Evolutionary conservation across 495 filamentous ascomycete species (phyloP), one percentile per base, ranked within the genome.

Genomic region (Penicillium bovifimosum): DNA sequence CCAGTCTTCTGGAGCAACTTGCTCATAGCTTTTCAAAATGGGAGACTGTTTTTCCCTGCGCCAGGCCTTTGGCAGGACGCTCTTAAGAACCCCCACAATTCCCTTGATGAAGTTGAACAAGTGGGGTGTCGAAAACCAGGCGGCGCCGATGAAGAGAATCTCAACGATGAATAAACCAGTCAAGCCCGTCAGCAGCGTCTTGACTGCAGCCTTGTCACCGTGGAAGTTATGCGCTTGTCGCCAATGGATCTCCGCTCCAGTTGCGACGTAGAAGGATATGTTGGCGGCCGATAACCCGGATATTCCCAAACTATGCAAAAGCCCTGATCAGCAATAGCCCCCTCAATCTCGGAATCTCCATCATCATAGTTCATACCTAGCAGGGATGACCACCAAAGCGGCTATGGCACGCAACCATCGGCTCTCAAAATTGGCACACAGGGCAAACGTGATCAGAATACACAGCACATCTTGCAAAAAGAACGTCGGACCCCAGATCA

Each of bases 401-500:
- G 51, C 44, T 6, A 61, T 7, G 10, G 55, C 60, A 31, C 62
- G 58, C 24, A 63, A 9, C 60, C 54, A 60, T 29, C 62, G 60
- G 43, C 59, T 59, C 0, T 58, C 56, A 18, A 63, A 57, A 10
- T 61, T 57, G 17, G 60, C 61, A 16, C 62, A 64, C 31, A 65
- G 40, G 16, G 48, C 39, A 5, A 63, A 64, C 13, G 61, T 45
- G 24, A 71, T 31, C 6, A 71, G 41, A 9, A 69, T 54, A 20
- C 65, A 59, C 8, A 58, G 47, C 40, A 69, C 54, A 69, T 74
- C 71, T 47, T 74, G 69, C 13, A 66, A 50, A 44, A 72, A 67
- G 34, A 74, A 72, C 6, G 71, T 72, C 24, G 65, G 53, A 10
- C 66, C 71, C 71, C 71, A 74, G n/a, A 67, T 53, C 9, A 68